Conservation (phyloP, 169 alveolate genomes). For the Plasmodium gonderi region DNA sequence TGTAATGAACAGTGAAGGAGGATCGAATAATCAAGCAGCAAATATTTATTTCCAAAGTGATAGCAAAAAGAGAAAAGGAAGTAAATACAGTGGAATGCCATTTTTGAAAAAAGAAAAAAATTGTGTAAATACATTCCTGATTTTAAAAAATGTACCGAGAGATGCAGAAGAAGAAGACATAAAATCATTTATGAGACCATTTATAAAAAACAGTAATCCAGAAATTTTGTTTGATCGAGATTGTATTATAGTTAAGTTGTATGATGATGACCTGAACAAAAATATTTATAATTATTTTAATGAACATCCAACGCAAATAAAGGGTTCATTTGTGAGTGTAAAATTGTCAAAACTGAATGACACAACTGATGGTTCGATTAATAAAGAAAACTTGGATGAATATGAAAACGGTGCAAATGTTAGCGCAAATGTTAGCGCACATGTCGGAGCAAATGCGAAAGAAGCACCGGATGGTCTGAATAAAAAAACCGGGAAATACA, state of each 20-base stretch:
- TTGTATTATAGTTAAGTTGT: conserved; percentile 42
- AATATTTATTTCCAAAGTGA: conserved; percentile 22
- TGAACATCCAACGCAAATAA: conserved; percentile 64
- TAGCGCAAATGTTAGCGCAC: not conserved
- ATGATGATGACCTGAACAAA: conserved; percentile 60
- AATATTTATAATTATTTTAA: conserved; percentile 42
- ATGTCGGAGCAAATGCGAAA: not conserved
- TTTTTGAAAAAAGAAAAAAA: conserved; percentile 68
- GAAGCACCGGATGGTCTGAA: not conserved
- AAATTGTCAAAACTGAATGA: conserved; percentile 25
- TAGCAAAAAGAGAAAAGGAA: conserved; percentile 61
- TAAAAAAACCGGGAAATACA: conserved; percentile 17
- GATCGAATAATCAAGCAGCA: not conserved
- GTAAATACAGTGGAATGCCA: conserved; percentile 41
- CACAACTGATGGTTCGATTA: not conserved
- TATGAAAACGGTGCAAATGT: not conserved
- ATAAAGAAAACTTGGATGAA: not conserved
- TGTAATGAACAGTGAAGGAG: not conserved
- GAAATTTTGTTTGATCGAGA: conserved; percentile 31
- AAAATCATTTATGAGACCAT: conserved; percentile 67
- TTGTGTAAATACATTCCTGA: conserved; percentile 11
- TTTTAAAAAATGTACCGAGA: conserved; percentile 40
- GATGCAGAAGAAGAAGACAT: conserved; percentile 69
- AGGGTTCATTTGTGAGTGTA: conserved; percentile 44
- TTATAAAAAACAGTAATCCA: conserved; percentile 29